Evolutionary conservation across 1,139 yeast genomes (phyloP), one percentile per base, ranked within the genome.

Genomic region (Zhuliangozyma parablackwelliae): DNA sequence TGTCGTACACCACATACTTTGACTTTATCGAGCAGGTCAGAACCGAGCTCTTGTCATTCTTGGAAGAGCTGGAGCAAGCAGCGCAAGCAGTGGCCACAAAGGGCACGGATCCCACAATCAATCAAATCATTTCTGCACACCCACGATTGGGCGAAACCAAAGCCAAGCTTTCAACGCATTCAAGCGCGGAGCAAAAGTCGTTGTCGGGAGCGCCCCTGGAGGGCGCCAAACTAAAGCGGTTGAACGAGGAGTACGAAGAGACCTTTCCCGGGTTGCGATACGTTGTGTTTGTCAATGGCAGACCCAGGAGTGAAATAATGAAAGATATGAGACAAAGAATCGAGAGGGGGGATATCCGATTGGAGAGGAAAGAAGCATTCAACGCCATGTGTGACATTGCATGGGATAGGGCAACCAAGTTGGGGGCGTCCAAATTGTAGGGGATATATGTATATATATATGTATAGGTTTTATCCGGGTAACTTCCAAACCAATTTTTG

Each of bases 331-430:
- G 57, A 33, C 46, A 49, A 20, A 69, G 96, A 42, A 84, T 89
- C 9, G 58, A 54, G 3, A 63, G 82, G 37, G 65, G 64, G 21
- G 74, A 82, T 50, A 72, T 78, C 39, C 51, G 48, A 5, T 39
- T 49, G 28, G 97, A 89, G 56, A 72, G 79, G 42, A 39, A 43
- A 9, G 84, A 80, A 33, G 95, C 96, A 0, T 75, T 87, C 51
- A 68, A 81, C 47, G 80, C 95, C 28, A 87, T 89, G 95, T 86
- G 95, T 59, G 95, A 86, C 57, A 89, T 89, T 42, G 96, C 96
- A 0, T 51, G 72, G 27, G 96, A 87, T 60, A 69, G 97, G 46
- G 82, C 82, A 2, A 49, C 45, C n/a, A 81, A 81, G 49, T 51
- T 75, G 32, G 61, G 63, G 11, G 12, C 10, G 6, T 3, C 16